These are phyloP conservation scores for Irpex lacteus DNA, from an alignment of 1,284 basidiomycete genomes.

Conservation along the genomic window DNA sequence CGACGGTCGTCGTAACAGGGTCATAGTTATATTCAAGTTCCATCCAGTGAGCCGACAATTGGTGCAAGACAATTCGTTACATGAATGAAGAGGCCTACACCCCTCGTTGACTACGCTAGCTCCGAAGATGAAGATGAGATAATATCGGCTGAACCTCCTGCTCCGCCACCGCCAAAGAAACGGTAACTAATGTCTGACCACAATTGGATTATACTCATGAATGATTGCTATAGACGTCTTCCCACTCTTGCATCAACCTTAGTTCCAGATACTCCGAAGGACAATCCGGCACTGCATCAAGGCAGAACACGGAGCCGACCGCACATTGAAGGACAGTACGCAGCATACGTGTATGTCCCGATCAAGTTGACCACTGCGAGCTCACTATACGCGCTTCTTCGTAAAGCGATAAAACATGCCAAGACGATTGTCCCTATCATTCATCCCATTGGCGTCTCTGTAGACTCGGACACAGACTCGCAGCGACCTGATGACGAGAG, in stretches of 20 bases:
- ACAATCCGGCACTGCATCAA: constrained; percentile 73
- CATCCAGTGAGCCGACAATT: not conserved
- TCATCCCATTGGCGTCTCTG: constrained; percentile 37
- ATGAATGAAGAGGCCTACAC: constrained; percentile 11
- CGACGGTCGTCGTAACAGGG: too few species aligned
- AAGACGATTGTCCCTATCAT: constrained; percentile 43
- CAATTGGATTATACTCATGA: not conserved
- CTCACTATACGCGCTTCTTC: constrained; percentile 44
- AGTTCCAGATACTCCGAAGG: constrained; percentile 42
- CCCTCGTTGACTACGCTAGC: constrained; percentile 14
- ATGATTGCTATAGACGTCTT: constrained; percentile 38
- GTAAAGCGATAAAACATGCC: constrained; percentile 44
- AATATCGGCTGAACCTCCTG: not conserved
- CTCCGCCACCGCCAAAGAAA: constrained; percentile 11
- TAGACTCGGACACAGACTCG: constrained; percentile 9
- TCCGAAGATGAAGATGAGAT: constrained; percentile 13
- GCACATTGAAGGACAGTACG: constrained; percentile 79
- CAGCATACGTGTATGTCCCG: constrained; percentile 72
- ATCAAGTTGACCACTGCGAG: constrained; percentile 42
- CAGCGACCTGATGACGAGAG: constrained; percentile 14
- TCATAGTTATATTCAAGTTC: not conserved
- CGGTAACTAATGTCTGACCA: constrained; percentile 4
- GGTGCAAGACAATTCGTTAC: not conserved
- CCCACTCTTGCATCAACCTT: constrained; percentile 55
- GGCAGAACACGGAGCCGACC: constrained; percentile 72